Evolutionary conservation across 495 filamentous ascomycete genomes (phyloP).

Genomic region (Penicillium atrosanguineum): DNA sequence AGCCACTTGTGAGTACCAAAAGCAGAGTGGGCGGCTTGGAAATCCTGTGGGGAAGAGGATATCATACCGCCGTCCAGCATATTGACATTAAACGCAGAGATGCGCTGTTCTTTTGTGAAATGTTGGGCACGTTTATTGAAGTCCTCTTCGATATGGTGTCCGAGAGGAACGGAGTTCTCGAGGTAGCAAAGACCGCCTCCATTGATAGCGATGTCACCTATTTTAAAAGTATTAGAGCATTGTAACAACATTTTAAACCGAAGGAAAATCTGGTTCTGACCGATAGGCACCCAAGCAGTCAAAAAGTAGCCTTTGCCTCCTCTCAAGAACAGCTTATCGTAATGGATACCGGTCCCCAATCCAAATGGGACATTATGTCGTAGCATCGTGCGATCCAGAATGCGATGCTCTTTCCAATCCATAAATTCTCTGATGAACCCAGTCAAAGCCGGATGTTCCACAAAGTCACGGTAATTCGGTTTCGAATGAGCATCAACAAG

Average conservation of each 20-base stretch:
- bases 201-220: conserved; percentile 42
- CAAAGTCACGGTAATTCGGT: conserved; percentile 46
- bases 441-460: conserved; percentile 45
- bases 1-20: conserved; percentile 36
- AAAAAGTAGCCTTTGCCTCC: conserved; percentile 47
- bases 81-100: conserved; percentile 22
- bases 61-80: conserved; percentile 22
- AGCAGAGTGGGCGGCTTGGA: conserved; percentile 12
- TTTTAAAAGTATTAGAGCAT: neutral
- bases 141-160: conserved; percentile 18
- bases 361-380: conserved; percentile 54
- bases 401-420: conserved; percentile 45
- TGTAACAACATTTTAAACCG: neutral
- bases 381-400: conserved; percentile 43
- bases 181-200: conserved; percentile 57
- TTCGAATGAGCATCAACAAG: conserved; percentile 46
- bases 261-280: conserved; percentile 1
- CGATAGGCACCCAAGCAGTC: conserved; percentile 60
- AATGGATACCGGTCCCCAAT: conserved; percentile 53
- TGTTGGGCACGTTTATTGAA: conserved; percentile 12
- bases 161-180: conserved; percentile 26
- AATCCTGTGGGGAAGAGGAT: conserved; percentile 16
- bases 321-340: conserved; percentile 56
- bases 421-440: conserved; percentile 47
- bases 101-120: conserved; percentile 16